A percentile compares a stretch with the other conserved stretches of the same genome.
Evolutionary conservation across 768 basidiomycete species (phyloP).

Genomic region (Macrolepiota dolichaula): DNA sequence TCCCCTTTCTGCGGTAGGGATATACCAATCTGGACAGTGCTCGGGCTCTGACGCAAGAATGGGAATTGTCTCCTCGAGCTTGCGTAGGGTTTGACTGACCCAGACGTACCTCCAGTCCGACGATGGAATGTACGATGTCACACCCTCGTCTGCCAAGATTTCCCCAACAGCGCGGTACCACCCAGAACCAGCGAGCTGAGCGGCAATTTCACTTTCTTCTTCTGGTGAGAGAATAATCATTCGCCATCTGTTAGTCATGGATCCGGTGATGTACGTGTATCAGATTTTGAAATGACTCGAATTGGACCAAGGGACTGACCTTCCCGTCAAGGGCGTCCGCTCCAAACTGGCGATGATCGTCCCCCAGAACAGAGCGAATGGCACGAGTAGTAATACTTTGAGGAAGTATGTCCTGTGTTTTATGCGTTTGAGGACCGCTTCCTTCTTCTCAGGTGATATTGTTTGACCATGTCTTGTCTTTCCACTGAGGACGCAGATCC

Average conservation of each 20-base stretch:
- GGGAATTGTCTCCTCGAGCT: constrained; percentile 74
- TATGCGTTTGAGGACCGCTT: constrained; percentile 42
- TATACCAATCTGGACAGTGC: constrained; percentile 52
- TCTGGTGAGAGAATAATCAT: constrained; percentile 88
- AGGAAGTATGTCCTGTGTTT: constrained; percentile 46
- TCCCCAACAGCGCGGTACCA: constrained; percentile 85
- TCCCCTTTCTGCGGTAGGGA: constrained; percentile 36
- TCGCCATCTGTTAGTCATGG: constrained; percentile 58
- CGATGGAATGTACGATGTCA: constrained; percentile 60
- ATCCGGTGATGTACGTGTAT: background rate
- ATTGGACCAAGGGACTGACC: constrained; percentile 41
- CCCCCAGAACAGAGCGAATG: constrained; percentile 58
- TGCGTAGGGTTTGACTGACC: constrained; percentile 77
- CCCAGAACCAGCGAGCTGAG: constrained; percentile 74
- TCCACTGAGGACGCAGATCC: constrained; percentile 46
- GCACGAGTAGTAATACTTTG: constrained; percentile 57
- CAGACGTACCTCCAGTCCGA: constrained; percentile 90
- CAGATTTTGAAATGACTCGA: constrained; percentile 4
- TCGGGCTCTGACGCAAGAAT: constrained; percentile 58
- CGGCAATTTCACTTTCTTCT: constrained; percentile 88
- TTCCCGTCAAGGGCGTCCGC: constrained; percentile 80
- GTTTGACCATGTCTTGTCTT: constrained; percentile 46
- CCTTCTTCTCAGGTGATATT: constrained; percentile 51
- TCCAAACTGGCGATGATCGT: constrained; percentile 74
- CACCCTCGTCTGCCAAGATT: constrained; percentile 65